Percentiles rank a stretch among this genome's conserved stretches.
These are phyloP conservation scores for Gelatoporia subvermispora DNA, from an alignment of 768 basidiomycete genomes.

Conservation along the genomic window DNA sequence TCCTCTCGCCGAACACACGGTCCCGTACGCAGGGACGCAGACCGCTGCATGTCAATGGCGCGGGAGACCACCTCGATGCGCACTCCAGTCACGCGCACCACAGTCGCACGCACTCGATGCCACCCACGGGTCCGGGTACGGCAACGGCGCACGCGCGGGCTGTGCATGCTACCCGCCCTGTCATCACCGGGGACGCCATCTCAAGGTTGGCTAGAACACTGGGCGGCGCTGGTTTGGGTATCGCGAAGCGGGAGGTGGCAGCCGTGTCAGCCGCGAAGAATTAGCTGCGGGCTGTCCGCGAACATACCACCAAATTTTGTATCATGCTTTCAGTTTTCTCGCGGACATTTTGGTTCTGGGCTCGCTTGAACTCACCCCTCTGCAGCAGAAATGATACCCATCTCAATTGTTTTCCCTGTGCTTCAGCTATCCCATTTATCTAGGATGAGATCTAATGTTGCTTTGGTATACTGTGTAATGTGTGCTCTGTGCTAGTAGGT, in stretches of 20 bases:
- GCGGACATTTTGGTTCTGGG: slow-evolving; percentile 1
- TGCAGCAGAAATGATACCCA: too few species aligned
- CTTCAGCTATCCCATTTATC: not conserved
- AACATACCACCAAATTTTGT: too few species aligned
- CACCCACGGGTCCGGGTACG: slow-evolving; percentile 39
- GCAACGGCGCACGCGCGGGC: slow-evolving; percentile 31
- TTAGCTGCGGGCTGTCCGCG: slow-evolving; percentile 2
- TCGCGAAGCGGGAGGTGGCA: slow-evolving; percentile 15
- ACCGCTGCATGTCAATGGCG: slow-evolving; percentile 23
- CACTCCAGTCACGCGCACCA: slow-evolving; percentile 39
- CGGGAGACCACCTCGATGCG: slow-evolving; percentile 37
- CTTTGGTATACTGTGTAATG: not conserved
- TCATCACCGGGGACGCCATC: slow-evolving; percentile 69
- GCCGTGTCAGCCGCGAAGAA: slow-evolving; percentile 16
- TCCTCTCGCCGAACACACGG: slow-evolving; percentile 42
- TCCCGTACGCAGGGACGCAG: slow-evolving; percentile 48
- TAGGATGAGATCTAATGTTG: not conserved
- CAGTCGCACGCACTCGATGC: slow-evolving; percentile 63
- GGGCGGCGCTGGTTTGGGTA: slow-evolving; percentile 26
- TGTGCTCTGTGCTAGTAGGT: not conserved
- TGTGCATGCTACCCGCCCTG: slow-evolving; percentile 50
- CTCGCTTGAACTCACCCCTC: not conserved
- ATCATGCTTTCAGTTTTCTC: not conserved
- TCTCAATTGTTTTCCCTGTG: not conserved
- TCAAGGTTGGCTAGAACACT: slow-evolving; percentile 62